Conservation (phyloP, 805 yeast species). For the Saccharomycopsis microspora region DNA sequence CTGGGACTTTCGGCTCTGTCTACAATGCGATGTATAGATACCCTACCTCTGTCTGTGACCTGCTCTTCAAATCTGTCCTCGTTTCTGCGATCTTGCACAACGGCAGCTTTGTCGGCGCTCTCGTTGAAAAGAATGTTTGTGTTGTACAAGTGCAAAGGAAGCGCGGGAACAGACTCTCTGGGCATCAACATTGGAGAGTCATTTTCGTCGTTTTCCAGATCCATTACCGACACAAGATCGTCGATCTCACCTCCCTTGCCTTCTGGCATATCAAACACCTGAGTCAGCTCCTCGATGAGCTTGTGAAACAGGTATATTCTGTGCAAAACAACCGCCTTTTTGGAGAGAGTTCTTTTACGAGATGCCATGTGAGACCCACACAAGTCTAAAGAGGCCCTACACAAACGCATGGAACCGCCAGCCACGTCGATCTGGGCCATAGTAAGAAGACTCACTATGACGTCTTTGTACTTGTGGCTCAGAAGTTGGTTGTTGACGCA, state of each 20-base stretch:
- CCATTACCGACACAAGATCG: no score
- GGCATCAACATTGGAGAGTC: no score
- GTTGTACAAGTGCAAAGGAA: no score
- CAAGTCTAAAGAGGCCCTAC: constrained; percentile 61
- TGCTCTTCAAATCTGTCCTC: no score
- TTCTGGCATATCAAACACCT: not conserved
- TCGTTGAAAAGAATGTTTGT: no score
- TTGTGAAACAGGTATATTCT: constrained; percentile 68
- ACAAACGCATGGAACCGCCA: constrained; percentile 86
- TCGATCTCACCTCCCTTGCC: not conserved
- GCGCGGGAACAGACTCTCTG: no score
- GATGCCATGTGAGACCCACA: constrained; percentile 60
- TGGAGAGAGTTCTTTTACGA: constrained; percentile 42
- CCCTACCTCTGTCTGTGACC: no score
- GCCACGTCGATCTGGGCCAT: constrained; percentile 85
- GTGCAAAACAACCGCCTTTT: constrained; percentile 70
- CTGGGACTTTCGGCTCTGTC: no score
- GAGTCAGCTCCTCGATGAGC: constrained; percentile 66
- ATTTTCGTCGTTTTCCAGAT: no score
- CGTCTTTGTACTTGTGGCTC: constrained; percentile 69
- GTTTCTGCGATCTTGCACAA: no score
- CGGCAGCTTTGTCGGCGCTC: no score
- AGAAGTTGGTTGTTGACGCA: constrained; percentile 35
- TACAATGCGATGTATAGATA: no score
- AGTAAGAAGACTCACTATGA: constrained; percentile 50